Evolutionary conservation across 306 rosid species (phyloP), one percentile per base, ranked within the genome.

Genomic region (Nissolia schottii): DNA sequence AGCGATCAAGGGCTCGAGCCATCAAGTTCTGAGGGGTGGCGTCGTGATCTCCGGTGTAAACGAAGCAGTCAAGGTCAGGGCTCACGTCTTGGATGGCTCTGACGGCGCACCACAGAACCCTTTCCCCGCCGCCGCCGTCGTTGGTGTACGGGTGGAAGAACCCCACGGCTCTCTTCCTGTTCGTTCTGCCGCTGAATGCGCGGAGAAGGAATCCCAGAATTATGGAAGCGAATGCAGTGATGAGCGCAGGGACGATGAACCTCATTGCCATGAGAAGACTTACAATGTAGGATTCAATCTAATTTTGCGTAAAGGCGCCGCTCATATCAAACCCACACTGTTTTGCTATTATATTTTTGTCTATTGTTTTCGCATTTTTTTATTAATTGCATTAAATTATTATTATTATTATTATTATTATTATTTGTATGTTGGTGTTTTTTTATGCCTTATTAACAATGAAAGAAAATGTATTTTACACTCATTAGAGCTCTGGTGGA

Each of bases 121-220:
- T 78, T 71, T 94, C 99, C 4, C 99, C 93, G 8, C 97, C 99
- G 38, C 95, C 97, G 7, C 96, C 97, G 35, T 89, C 95, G 74
- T 94, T 91, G 76, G 99, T 91, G 83, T 84, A 94, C 4, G 97
- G 99, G 60, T 94, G 97, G 86, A 94, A 91, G 91, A 91, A 94
- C 1, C 84, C 97, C n/a, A 94, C 79, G 20, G 92, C 96, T 24
- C 34, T 80, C 70, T 86, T 86, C 40, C 87, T 83, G 75, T 25
- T 85, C 43, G 74, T 38, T 35, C 92, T 78, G 14, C 85, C 81
- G 35, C 70, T 60, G 68, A 77, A 41, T 3, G 50, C 19, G 6
- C 77, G 54, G 5, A 64, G 18, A 27, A n/a, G 43, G 29, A 91
- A n/a, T 59, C 71, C 77, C 31, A 82, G 13, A 38, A 71, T 32